Evolutionary conservation across 352 stramenopile genomes (phyloP).

Genomic region (Globisporangium recalcitrans): DNA sequence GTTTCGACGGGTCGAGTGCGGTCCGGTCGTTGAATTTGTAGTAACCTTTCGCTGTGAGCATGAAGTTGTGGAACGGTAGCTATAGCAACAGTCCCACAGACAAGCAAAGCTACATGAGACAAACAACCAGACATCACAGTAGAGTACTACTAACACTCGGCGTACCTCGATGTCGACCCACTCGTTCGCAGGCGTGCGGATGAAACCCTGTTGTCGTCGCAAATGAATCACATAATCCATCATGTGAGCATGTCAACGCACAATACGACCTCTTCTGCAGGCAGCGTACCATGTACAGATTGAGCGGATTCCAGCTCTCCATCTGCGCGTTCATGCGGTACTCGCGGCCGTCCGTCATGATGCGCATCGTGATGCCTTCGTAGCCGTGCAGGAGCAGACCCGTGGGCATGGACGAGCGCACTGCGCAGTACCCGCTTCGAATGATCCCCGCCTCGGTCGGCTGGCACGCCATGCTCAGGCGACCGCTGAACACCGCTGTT

Average conservation of each 20-base stretch:
- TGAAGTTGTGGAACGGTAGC: conserved; percentile 74
- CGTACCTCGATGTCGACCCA: conserved; percentile 80
- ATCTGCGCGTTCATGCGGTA: conserved; percentile 85
- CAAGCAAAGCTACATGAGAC: not conserved
- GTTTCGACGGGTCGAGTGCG: conserved; percentile 63
- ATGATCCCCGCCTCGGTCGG: conserved; percentile 74
- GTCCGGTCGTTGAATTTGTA: conserved; percentile 78
- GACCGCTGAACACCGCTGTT: conserved; percentile 67
- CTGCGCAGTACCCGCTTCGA: conserved; percentile 81
- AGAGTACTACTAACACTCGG: not conserved
- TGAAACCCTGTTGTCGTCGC: conserved; percentile 53
- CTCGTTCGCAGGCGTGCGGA: conserved; percentile 69
- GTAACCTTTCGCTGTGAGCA: conserved; percentile 80
- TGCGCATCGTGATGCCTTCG: conserved; percentile 77
- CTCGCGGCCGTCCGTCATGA: conserved; percentile 84
- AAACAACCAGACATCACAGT: not conserved
- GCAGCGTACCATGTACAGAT: conserved; percentile 73
- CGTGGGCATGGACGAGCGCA: conserved; percentile 50
- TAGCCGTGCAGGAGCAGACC: conserved; percentile 70
- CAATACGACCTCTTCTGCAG: too few relatives aligned
- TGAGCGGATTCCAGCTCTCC: conserved; percentile 84
- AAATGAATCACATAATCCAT: not conserved
- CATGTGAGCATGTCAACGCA: too few relatives aligned
- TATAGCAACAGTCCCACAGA: conserved; percentile 12
- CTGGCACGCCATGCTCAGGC: conserved; percentile 65